Conservation (phyloP, 2,329 filamentous ascomycete genomes). For the Colletotrichum musae region DNA sequence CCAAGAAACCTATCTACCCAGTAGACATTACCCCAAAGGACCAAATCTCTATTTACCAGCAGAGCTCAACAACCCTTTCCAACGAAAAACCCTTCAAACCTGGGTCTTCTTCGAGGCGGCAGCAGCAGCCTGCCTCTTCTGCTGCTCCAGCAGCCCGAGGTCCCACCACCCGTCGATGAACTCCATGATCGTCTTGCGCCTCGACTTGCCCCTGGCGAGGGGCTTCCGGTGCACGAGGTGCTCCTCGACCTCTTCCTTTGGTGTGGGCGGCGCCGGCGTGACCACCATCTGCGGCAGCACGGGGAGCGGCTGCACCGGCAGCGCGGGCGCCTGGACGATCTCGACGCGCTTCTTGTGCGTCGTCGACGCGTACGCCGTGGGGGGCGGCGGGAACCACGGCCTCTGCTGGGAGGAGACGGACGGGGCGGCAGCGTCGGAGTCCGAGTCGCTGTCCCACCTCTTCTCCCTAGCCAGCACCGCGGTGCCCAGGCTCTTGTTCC, state of each 20-base stretch:
- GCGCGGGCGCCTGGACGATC: slow-evolving; percentile 28
- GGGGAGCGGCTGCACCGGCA: slow-evolving; percentile 40
- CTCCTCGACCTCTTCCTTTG: slow-evolving; percentile 30
- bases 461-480: slow-evolving; percentile 53
- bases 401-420: slow-evolving; percentile 39
- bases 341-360: slow-evolving; percentile 29
- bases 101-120: slow-evolving; percentile 30
- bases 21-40: slow-evolving; percentile 37
- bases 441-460: slow-evolving; percentile 50
- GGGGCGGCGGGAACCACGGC: slow-evolving; percentile 52
- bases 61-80: not conserved
- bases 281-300: slow-evolving; percentile 31
- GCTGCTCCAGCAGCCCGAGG: slow-evolving; percentile 63
- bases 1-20: slow-evolving; percentile 37
- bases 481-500: slow-evolving; percentile 47
- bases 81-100: not conserved
- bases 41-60: slow-evolving; percentile 26
- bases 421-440: slow-evolving; percentile 45
- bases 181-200: slow-evolving; percentile 63
- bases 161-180: slow-evolving; percentile 70
- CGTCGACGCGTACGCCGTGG: slow-evolving; percentile 48
- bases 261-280: slow-evolving; percentile 36
- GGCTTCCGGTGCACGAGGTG: slow-evolving; percentile 9
- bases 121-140: slow-evolving; percentile 55
- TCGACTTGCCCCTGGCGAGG: slow-evolving; percentile 47